These are phyloP conservation scores for Trypethelium eluteriae DNA, from an alignment of 495 filamentous ascomycete genomes.

Conservation along the genomic window DNA sequence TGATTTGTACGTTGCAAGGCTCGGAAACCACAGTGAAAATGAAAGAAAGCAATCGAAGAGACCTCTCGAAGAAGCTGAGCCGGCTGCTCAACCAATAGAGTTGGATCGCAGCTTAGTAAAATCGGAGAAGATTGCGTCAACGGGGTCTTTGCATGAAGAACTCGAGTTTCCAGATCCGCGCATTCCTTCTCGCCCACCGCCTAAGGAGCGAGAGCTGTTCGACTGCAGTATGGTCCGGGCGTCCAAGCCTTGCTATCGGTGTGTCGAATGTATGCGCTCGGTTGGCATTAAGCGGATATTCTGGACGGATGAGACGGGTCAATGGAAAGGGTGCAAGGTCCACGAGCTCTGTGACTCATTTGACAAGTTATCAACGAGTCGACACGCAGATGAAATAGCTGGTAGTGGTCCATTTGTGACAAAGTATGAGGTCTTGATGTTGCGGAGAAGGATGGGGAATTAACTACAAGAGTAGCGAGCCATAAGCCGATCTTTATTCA, in stretches of 20 bases:
- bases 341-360: constrained; percentile 43
- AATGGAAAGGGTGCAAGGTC: constrained; percentile 47
- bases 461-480: not conserved
- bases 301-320: constrained; percentile 43
- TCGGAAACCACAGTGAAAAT: constrained; percentile 26
- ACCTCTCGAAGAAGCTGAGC: not conserved
- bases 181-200: not conserved
- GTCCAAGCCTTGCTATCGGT: constrained; percentile 47
- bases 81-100: not conserved
- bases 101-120: not conserved
- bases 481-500: not conserved
- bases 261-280: constrained; percentile 44
- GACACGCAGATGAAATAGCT: constrained; percentile 11
- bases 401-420: constrained; percentile 40
- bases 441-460: constrained; percentile 37
- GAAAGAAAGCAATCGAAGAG: not conserved
- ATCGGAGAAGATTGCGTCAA: constrained; percentile 3
- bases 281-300: constrained; percentile 49
- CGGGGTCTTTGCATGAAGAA: constrained; percentile 44
- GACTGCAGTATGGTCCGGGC: constrained; percentile 23
- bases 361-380: constrained; percentile 27
- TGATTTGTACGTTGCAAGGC: constrained; percentile 46
- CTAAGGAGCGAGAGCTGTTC: constrained; percentile 20
- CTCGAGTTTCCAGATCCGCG: constrained; percentile 21
- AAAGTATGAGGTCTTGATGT: constrained; percentile 46